These are phyloP conservation scores for Kuraishia floccosa DNA, from an alignment of 805 yeast species.

Conservation along the genomic window DNA sequence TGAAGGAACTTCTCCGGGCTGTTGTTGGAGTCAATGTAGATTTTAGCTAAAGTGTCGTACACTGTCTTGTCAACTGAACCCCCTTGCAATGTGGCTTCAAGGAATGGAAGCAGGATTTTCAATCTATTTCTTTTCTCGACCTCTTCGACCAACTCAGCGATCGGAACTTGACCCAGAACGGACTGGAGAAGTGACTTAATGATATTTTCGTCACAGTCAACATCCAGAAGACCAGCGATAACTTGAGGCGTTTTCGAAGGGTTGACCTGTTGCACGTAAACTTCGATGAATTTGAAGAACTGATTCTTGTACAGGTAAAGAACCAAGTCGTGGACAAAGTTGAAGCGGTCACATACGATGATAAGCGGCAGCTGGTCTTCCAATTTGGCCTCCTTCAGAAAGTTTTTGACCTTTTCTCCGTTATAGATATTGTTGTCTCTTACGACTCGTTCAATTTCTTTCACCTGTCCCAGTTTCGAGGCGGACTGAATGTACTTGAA, in stretches of 20 bases:
- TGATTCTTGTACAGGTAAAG: constrained; percentile 91
- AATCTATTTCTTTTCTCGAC: constrained; percentile 95
- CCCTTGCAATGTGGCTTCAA: constrained; percentile 76
- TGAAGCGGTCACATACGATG: constrained; percentile 88
- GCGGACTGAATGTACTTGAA: constrained; percentile 95
- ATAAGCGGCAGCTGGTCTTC: constrained; percentile 95
- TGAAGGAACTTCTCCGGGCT: constrained; percentile 93
- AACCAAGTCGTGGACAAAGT: constrained; percentile 87
- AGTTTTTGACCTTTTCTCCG: constrained; percentile 96
- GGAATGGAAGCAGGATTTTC: constrained; percentile 83
- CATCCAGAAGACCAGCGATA: constrained; percentile 90
- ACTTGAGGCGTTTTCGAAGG: constrained; percentile 95
- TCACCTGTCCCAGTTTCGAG: constrained; percentile 76
- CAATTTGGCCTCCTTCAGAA: constrained; percentile 84
- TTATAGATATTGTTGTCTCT: constrained; percentile 90
- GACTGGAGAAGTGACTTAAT: constrained; percentile 73
- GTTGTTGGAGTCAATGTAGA: constrained; percentile 95
- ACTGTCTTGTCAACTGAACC: constrained; percentile 88
- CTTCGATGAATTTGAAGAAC: constrained; percentile 93
- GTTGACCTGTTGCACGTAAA: constrained; percentile 95
- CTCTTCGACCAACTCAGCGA: constrained; percentile 79
- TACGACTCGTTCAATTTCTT: constrained; percentile 92
- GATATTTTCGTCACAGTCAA: constrained; percentile 89
- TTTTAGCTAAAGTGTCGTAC: constrained; percentile 91
- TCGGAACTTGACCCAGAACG: constrained; percentile 91